These are phyloP conservation scores for Aaosphaeria arxii DNA, from an alignment of 2,329 filamentous ascomycete genomes.

Conservation along the genomic window DNA sequence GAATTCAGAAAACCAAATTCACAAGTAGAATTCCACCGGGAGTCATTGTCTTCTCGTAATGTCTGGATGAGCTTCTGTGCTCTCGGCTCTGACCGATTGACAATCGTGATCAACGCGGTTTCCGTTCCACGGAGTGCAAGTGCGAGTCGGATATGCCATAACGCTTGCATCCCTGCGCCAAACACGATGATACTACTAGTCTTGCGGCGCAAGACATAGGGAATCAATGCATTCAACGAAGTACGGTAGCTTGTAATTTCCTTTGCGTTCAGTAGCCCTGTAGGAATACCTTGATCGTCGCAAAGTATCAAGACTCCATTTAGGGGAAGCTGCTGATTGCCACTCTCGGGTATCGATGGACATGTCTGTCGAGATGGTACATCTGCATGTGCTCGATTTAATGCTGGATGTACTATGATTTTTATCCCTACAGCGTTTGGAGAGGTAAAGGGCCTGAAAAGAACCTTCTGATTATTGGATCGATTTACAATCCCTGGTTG, in stretches of 20 bases:
- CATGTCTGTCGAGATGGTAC: no score
- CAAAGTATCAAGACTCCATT: conserved; percentile 32
- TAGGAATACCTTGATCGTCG: conserved; percentile 49
- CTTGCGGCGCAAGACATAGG: conserved; percentile 32
- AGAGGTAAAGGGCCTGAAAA: no score
- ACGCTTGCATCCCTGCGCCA: conserved; percentile 49
- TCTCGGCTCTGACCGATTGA: conserved; percentile 18
- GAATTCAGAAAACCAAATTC: not conserved
- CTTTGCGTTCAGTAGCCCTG: conserved; percentile 69
- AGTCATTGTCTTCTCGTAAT: no score
- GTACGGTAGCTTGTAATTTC: conserved; percentile 80
- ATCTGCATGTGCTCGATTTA: no score
- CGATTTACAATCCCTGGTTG: no score
- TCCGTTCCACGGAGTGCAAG: conserved; percentile 35
- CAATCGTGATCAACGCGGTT: conserved; percentile 24
- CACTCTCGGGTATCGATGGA: no score
- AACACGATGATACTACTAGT: conserved; percentile 44
- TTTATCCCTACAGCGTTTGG: no score
- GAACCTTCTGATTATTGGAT: no score
- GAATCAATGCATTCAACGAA: conserved; percentile 66
- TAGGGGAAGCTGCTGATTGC: no score
- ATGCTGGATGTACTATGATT: no score
- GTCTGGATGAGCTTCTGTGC: conserved; percentile 7
- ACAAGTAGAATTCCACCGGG: not conserved
- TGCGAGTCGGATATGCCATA: conserved; percentile 51